Base-by-base conservation (phyloP, 2,329 filamentous ascomycete genomes). In the Hymenoscyphus salicellus region DNA sequence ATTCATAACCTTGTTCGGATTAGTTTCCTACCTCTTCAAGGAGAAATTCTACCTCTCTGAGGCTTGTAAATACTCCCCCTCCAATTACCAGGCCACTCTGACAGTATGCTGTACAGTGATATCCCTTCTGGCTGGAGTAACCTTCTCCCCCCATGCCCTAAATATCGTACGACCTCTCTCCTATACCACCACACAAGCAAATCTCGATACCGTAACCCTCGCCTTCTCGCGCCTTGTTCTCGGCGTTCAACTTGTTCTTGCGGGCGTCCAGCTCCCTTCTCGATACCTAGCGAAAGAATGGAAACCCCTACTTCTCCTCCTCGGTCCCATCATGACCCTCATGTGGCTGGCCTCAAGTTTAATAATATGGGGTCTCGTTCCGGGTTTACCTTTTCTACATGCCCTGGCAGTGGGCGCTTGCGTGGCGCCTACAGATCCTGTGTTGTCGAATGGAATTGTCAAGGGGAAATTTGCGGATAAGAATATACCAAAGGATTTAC, bases 391-490 rank as follows among this genome's bases (percentile, higher is more conserved):
- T 33, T 91, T 95, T 68, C 81, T 97, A 1, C 89, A 95, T 69
- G 90, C 93, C 0, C 81, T 97, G 11, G 90, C 88, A 17, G 81
- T 96, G 11, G 93, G 88, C 0, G 90, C 93, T 0, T 96, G 93
- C 73, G 87, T 97, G n/a, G 95, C 93, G 2, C 93, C 93, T 0
- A 97, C 93, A 0, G 93, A 97, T 72, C 93, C 93, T 0, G 87
- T 97, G 1, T 77, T 97, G 43, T 94, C 90, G 17, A 94, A 95
- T 68, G 90, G 90, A 2, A 96, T 97, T 64, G 92, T 97, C 56
- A 97, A 97, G 79, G 93, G 93, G 36, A 93, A 91, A 72, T 97
- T 96, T 74, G 93, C 93, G 0, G 93, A 97, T 73, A 89, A 93
- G 72, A 95, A 97, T 74, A 89, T 97, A 20, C 92, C 93, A 0